phyloP scores from a whole-genome alignment of 352 stramenopile species.

The Globisporangium megalacanthum region DNA sequence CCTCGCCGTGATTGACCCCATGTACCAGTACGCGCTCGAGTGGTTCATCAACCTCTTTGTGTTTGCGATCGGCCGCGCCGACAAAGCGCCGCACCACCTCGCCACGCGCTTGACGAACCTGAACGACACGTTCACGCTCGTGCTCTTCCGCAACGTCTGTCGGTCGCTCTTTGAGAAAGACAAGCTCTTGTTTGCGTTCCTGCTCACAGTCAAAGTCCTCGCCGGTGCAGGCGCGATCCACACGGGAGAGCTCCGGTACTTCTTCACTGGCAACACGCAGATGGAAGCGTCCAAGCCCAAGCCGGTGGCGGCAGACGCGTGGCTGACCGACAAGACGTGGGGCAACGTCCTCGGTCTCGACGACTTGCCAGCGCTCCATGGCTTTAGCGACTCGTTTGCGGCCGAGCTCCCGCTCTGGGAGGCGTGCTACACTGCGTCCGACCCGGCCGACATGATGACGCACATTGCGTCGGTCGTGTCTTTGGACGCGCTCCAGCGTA shows the following conservation, averaged over 20 bases:
- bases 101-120: constrained; percentile 82
- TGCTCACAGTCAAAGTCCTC: constrained; percentile 92
- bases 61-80: constrained; percentile 84
- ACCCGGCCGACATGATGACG: constrained; percentile 68
- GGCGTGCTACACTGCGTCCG: constrained; percentile 77
- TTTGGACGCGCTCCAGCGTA: constrained; percentile 85
- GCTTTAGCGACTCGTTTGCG: constrained; percentile 49
- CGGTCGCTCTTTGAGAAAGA: constrained; percentile 95
- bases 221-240: constrained; percentile 77
- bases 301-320: constrained; percentile 45
- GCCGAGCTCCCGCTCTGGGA: constrained; percentile 59
- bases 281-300: constrained; percentile 86
- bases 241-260: constrained; percentile 78
- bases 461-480: constrained; percentile 40
- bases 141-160: constrained; percentile 95
- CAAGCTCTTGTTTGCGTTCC: constrained; percentile 95
- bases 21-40: constrained; percentile 96
- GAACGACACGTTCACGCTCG: constrained; percentile 93
- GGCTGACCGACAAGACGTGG: constrained; percentile 90
- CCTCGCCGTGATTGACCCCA: constrained; percentile 90
- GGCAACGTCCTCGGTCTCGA: constrained; percentile 80
- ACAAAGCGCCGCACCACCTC: constrained; percentile 67
- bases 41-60: constrained; percentile 96
- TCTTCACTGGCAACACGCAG: constrained; percentile 90
- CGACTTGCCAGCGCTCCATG: constrained; percentile 40